A percentile compares a stretch with the other conserved stretches of the same genome.
Conservation (phyloP, 257 asterid species). For the Linderniella brevidens region DNA sequence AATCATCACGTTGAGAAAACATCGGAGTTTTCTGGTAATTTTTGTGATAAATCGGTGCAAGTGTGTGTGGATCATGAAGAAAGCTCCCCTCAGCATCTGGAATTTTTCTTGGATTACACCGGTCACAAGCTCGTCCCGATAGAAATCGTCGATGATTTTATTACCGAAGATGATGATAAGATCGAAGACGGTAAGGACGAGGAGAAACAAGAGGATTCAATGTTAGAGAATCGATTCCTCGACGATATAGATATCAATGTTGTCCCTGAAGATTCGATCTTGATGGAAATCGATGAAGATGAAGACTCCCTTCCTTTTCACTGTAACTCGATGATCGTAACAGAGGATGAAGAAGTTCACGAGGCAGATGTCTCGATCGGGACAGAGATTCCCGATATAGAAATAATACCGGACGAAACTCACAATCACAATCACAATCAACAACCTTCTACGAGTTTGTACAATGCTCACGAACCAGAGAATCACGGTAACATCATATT, state of each 20-base stretch:
- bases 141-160: conserved; percentile 56
- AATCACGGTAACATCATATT: conserved; percentile 31
- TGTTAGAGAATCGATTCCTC: conserved; percentile 14
- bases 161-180: conserved; percentile 26
- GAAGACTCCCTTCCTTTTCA: conserved; percentile 40
- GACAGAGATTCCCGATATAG: conserved; percentile 86
- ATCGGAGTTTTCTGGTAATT: conserved; percentile 14
- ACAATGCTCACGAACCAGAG: conserved; percentile 5
- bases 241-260: conserved; percentile 26
- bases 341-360: conserved; percentile 36
- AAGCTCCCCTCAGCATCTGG: conserved; percentile 52
- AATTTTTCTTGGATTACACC: conserved; percentile 50
- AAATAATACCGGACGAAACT: conserved; percentile 44
- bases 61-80: conserved; percentile 34
- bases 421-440: conserved; percentile 22
- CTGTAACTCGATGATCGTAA: conserved; percentile 13
- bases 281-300: conserved; percentile 52
- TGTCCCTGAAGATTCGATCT: conserved; percentile 27
- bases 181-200: conserved; percentile 12
- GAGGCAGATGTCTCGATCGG: conserved; percentile 87
- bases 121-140: conserved; percentile 52
- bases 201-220: conserved; percentile 12
- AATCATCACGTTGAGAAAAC: conserved; percentile 12
- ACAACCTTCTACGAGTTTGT: conserved; percentile 17
- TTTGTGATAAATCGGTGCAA: conserved; percentile 36